Evolutionary conservation across 257 asterid species (phyloP), one percentile per base, ranked within the genome.

Genomic region (Pogostemon cablin): DNA sequence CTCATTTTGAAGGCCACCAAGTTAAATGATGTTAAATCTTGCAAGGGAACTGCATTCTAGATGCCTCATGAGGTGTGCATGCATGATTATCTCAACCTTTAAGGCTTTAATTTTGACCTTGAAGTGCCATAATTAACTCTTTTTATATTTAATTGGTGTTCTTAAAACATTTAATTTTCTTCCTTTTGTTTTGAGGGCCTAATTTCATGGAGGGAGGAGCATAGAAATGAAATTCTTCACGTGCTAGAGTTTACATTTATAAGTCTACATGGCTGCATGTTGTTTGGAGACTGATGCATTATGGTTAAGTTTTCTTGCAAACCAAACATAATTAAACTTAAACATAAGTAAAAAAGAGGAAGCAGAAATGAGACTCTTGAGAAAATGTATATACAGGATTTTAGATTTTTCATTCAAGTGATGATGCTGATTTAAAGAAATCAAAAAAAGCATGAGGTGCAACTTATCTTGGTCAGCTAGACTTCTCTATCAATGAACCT

Each of bases 31-130:
- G 93, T 86, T 62, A 89, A 89, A 76, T 95, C 99, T 65, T 95
- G 95, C 91, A 91, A 91, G 85, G 99, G 97, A 54, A 95, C 99
- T 80, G 84, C 89, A 65, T 86, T 87, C 75, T 95, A 98, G 99
- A 95, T 95, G 99, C 98, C 99, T 82, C 99, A 98, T 62, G 99
- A 95, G 97, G 99, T 95, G 85, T 17, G 67, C 68, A 85, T 17
- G 67, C 68, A 43, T 81, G 10, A 55, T 25, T 25, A 25, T 25
- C 32, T 25, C 1, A 25, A 25, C 32, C 32, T 25, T 25, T 25
- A 25, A 25, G 1, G 32, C 32, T 25, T 25, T 25, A 25, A 47
- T 72, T 49, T 53, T 53, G 58, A 72, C 41, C 25, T 69, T 40
- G 60, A 48, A 44, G 43, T 65, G 50, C 40, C 59, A 48, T 66